Base-by-base conservation (phyloP, 371 early-diverging fungal genomes). In the Syncephalastrum contaminatum region DNA sequence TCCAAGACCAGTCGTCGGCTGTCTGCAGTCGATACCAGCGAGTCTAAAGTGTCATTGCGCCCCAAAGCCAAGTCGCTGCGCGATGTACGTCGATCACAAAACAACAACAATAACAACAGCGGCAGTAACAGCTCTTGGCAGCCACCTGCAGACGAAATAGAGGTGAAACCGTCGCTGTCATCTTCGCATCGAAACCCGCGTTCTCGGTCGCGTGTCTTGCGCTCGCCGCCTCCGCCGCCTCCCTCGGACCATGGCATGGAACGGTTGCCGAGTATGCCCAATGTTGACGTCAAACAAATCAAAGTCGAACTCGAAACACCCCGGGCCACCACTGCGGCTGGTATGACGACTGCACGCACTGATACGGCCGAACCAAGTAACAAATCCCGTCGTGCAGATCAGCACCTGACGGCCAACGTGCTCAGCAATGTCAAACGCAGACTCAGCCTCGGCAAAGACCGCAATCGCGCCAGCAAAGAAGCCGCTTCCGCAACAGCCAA, bases 391-490 rank as follows among this genome's bases (percentile, higher is more conserved):
- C 36, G 36, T 12, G 12, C 36, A 30, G 54, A 50, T 24, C 48
- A 48, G 10, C 47, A 25, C 51, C 22, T 50, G 44, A 58, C 62
- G 8, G 59, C 44, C 2, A 56, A 62, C 16, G 49, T 58, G 25
- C 44, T 62, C 16, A 54, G 14, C 50, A 58, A 62, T 15, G 48
- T 54, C 36, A 67, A 62, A 52, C 54, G 68, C 24, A 64, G 58
- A 41, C 25, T 66, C 0, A 72, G 69, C 40, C 49, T 69, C 15
- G 62, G 67, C 7, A 69, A 67, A 55, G 59, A 59, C n/a, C 59
- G 70, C 56, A 43, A 64, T 53, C 21, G 43, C 55, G 36, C 58
- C 43, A 21, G 48, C 14, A 50, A 27, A 25, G 27, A 51, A 39
- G 18, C 10, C n/a, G 59, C 43, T 14, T 8, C 46, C 36, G 10